phyloP scores from a whole-genome alignment of 2,329 filamentous ascomycete genomes.

The Madurella fahalii region DNA sequence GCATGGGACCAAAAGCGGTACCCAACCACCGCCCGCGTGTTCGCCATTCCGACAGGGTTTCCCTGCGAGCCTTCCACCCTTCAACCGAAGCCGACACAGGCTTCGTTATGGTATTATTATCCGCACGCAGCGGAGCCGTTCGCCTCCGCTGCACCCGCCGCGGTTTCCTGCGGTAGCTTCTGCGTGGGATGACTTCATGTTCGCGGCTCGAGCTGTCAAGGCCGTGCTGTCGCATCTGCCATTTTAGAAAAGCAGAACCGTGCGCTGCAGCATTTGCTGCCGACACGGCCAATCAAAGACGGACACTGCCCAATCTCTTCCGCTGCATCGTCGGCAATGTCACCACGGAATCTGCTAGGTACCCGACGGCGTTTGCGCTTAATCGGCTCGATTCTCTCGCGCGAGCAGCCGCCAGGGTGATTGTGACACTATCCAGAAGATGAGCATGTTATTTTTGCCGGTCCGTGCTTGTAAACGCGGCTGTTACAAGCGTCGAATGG shows the following conservation, averaged over 20 bases:
- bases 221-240: neutral
- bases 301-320: neutral
- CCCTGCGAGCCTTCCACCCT: neutral
- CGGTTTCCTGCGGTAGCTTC: too few species aligned
- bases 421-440: conserved; percentile 2
- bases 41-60: neutral
- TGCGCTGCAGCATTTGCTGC: conserved; percentile 10
- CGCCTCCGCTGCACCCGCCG: conserved; percentile 7
- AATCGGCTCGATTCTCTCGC: neutral
- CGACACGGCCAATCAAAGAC: neutral
- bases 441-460: neutral
- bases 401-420: conserved; percentile 6
- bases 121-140: conserved; percentile 1
- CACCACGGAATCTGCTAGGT: neutral
- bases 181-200: neutral
- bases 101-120: neutral
- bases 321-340: neutral
- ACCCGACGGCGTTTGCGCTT: conserved; percentile 5
- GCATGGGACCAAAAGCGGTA: conserved; percentile 9
- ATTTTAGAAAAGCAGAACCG: neutral
- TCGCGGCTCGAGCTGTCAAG: neutral
- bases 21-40: conserved; percentile 11
- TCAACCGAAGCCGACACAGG: neutral
- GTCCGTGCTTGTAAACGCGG: neutral
- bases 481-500: neutral